A percentile compares a stretch with the other conserved stretches of the same genome.
Conservation (phyloP, 768 basidiomycete genomes). For the Hemileccinum impolitum region DNA sequence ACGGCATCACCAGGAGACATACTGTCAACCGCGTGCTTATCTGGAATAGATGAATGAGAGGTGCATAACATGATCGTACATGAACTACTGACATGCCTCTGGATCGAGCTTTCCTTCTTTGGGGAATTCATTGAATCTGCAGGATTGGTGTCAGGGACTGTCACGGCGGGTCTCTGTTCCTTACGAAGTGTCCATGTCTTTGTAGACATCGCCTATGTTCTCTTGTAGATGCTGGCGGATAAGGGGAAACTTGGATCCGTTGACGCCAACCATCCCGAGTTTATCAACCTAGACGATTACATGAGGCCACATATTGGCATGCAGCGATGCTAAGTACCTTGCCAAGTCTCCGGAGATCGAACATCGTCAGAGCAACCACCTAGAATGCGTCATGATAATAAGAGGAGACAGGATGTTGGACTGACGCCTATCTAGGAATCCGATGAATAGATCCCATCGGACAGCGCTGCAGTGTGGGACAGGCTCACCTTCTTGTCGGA, state of each 20-base stretch:
- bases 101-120: constrained; percentile 64
- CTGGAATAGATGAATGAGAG: constrained; percentile 36
- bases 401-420: constrained; percentile 6
- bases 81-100: constrained; percentile 69
- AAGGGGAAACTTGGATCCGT: constrained; percentile 82
- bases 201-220: constrained; percentile 83
- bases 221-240: constrained; percentile 77
- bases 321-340: constrained; percentile 46
- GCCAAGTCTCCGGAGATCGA: constrained; percentile 81
- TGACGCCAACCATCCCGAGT: constrained; percentile 87
- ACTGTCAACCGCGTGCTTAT: constrained; percentile 76
- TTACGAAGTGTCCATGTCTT: constrained; percentile 81
- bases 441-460: neutral
- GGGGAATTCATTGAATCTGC: constrained; percentile 78
- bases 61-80: constrained; percentile 2
- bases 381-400: constrained; percentile 29
- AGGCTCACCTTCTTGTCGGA: constrained; percentile 85
- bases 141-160: neutral
- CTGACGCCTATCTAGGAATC: constrained; percentile 62
- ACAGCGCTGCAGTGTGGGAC: neutral
- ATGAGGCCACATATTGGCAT: constrained; percentile 6
- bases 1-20: constrained; percentile 83
- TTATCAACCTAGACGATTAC: constrained; percentile 51
- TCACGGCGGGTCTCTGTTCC: constrained; percentile 20
- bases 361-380: constrained; percentile 88